Percentiles rank a stretch among this genome's conserved stretches.
Conservation (phyloP, 495 filamentous ascomycete genomes). For the Usnea hakonensis region DNA sequence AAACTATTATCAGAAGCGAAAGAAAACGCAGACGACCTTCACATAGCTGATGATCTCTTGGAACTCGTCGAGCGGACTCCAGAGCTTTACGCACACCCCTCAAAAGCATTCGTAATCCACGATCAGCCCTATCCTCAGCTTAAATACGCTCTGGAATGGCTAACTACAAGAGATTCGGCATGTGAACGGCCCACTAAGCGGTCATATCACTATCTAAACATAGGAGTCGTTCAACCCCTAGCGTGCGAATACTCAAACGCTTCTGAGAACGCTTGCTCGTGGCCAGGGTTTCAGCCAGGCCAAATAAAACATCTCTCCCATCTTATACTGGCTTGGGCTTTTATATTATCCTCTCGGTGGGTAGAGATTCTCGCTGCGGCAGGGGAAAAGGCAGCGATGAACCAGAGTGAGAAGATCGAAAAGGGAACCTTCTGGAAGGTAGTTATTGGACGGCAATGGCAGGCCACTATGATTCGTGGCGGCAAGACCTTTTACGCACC, state of each 20-base stretch:
- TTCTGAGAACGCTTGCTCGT: background rate
- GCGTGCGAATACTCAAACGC: background rate
- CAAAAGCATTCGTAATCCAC: background rate
- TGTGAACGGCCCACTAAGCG: conserved; percentile 19
- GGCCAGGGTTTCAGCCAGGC: background rate
- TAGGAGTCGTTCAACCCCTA: background rate
- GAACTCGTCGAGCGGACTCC: background rate
- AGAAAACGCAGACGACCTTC: background rate
- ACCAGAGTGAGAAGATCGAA: conserved; percentile 12
- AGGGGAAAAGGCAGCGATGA: conserved; percentile 17
- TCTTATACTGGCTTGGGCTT: conserved; percentile 23
- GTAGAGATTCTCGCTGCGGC: conserved; percentile 22
- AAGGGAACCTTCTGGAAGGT: background rate
- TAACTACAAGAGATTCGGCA: conserved; percentile 12
- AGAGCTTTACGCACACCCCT: background rate
- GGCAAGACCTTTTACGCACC: conserved; percentile 16
- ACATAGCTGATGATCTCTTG: background rate
- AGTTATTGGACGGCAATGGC: conserved; percentile 15
- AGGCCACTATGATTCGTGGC: conserved; percentile 7
- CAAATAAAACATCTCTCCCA: conserved; percentile 17
- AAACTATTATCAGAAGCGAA: background rate
- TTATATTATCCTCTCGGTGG: conserved; percentile 25
- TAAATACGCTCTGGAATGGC: conserved; percentile 7
- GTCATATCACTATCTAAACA: conserved; percentile 15
- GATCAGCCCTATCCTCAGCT: conserved; percentile 13